Evolutionary conservation across 208 protist species (phyloP).

Genomic region (Crithidia sp.): DNA sequence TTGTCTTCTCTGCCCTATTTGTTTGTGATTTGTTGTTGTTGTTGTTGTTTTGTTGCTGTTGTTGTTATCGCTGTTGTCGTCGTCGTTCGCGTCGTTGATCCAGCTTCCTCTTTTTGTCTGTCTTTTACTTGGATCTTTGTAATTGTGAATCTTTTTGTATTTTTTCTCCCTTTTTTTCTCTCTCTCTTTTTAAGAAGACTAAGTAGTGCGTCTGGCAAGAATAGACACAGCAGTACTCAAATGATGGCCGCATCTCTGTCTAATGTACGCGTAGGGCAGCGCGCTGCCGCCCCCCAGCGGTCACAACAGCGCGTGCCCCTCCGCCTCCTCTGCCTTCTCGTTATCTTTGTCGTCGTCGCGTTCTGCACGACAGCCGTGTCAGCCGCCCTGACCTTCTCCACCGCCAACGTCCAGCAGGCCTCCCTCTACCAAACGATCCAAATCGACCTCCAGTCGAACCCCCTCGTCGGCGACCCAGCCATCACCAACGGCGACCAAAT

Average conservation of each 20-base stretch:
- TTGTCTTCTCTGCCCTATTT: neutral
- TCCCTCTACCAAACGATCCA: slow-evolving; percentile 84
- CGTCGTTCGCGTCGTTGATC: too few relatives aligned
- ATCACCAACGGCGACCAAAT: slow-evolving; percentile 68
- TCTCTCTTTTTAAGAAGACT: neutral
- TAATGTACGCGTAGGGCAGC: neutral
- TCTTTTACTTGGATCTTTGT: neutral
- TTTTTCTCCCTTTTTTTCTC: neutral
- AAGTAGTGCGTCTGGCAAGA: neutral
- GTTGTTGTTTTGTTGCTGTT: neutral
- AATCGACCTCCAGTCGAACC: slow-evolving; percentile 65
- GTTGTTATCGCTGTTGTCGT: neutral
- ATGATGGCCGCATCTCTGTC: neutral
- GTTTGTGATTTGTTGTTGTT: neutral
- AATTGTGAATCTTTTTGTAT: neutral
- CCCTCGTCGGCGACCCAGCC: slow-evolving; percentile 49
- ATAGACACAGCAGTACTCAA: too few relatives aligned
- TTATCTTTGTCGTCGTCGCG: slow-evolving; percentile 3
- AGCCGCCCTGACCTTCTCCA: slow-evolving; percentile 64
- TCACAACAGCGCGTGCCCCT: neutral
- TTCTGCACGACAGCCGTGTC: slow-evolving; percentile 26
- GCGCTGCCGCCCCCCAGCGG: neutral
- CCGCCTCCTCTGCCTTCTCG: neutral
- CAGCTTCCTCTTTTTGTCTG: neutral
- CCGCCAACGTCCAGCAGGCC: slow-evolving; percentile 68